Percentiles rank a stretch among this genome's conserved stretches.
Evolutionary conservation across 2,329 filamentous ascomycete species (phyloP).

Genomic region (Alternaria panax): DNA sequence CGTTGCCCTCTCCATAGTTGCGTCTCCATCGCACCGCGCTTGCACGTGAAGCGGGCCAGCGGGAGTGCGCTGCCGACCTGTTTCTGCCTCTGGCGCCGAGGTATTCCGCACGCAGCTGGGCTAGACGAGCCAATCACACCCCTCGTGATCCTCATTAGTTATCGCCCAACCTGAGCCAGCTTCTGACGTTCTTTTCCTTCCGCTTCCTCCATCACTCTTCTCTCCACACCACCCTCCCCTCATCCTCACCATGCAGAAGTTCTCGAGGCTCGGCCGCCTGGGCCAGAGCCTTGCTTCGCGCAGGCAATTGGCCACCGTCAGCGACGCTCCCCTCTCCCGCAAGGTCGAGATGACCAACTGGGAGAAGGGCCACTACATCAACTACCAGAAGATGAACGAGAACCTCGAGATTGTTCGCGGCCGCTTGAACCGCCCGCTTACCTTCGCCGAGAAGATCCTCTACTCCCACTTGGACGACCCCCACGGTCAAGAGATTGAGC

Average conservation of each 20-base stretch:
- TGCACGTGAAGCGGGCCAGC: constrained; percentile 45
- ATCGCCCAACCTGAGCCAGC: constrained; percentile 42
- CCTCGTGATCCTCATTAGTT: constrained; percentile 43
- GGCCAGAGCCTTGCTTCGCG: constrained; percentile 71
- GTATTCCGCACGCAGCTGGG: constrained; percentile 37
- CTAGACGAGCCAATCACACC: constrained; percentile 43
- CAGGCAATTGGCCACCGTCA: constrained; percentile 78
- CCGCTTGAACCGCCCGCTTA: constrained; percentile 90
- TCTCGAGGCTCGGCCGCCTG: constrained; percentile 73
- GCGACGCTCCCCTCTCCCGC: constrained; percentile 84
- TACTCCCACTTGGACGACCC: constrained; percentile 99
- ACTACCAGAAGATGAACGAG: constrained; percentile 99
- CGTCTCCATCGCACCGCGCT: constrained; percentile 22
- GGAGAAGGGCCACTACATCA: constrained; percentile 97
- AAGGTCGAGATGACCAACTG: constrained; percentile 99
- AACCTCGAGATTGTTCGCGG: constrained; percentile 89
- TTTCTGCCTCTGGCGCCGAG: constrained; percentile 35
- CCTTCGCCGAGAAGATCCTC: constrained; percentile 96
- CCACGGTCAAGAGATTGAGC: constrained; percentile 93
- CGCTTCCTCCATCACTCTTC: constrained; percentile 40
- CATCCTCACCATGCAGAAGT: constrained; percentile 69
- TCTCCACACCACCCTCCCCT: constrained; percentile 50
- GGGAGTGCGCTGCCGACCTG: constrained; percentile 37
- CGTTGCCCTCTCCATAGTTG: constrained; percentile 12
- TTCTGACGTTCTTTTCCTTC: constrained; percentile 49